phyloP scores from a whole-genome alignment of 2,329 filamentous ascomycete species.

The Lachnellula subtilissima region DNA sequence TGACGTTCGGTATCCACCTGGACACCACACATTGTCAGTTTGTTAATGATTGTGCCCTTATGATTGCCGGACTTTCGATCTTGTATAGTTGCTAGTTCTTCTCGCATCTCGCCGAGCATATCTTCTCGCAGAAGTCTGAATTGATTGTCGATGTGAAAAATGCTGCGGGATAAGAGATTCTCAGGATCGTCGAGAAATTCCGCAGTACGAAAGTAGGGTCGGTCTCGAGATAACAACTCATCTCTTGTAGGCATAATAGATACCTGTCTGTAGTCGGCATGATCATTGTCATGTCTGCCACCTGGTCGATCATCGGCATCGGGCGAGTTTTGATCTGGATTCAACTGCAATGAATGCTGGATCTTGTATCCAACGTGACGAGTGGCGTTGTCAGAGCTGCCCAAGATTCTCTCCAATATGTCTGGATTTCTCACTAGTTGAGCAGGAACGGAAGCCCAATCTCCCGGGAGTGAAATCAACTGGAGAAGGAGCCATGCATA shows the following conservation, averaged over 20 bases:
- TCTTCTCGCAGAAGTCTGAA: slow-evolving; percentile 69
- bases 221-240: slow-evolving; percentile 52
- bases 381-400: slow-evolving; percentile 18
- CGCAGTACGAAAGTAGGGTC: slow-evolving; percentile 51
- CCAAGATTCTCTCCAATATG: slow-evolving; percentile 22
- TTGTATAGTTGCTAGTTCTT: slow-evolving; percentile 50
- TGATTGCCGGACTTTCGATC: slow-evolving; percentile 45
- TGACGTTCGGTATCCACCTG: slow-evolving; percentile 18
- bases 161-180: slow-evolving; percentile 34
- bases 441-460: slow-evolving; percentile 22
- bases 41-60: slow-evolving; percentile 34
- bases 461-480: slow-evolving; percentile 36
- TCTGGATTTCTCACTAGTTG: slow-evolving; percentile 27
- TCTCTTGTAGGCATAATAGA: slow-evolving; percentile 61
- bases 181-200: slow-evolving; percentile 42
- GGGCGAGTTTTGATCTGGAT: slow-evolving; percentile 8
- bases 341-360: slow-evolving; percentile 33
- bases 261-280: slow-evolving; percentile 54
- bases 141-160: slow-evolving; percentile 61
- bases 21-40: slow-evolving; percentile 37
- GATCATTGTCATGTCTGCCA: slow-evolving; percentile 71
- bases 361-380: slow-evolving; percentile 39
- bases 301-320: slow-evolving; percentile 41
- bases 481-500: slow-evolving; percentile 42
- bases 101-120: slow-evolving; percentile 60